A percentile compares a stretch with the other conserved stretches of the same genome.
Conservation (phyloP, 768 basidiomycete species). For the Serendipita indica region DNA sequence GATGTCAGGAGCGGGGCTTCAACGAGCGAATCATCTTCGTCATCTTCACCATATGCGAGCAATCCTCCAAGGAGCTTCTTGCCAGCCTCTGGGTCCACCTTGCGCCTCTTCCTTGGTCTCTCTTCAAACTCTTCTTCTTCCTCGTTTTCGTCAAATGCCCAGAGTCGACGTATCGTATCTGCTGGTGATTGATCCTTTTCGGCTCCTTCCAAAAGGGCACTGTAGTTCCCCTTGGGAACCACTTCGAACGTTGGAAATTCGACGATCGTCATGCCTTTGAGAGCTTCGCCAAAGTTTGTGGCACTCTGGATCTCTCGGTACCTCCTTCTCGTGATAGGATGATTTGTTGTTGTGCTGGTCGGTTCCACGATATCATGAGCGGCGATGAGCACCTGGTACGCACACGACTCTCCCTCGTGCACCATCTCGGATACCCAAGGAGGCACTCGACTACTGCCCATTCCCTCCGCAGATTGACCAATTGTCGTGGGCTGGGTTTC, state of each 20-base stretch:
- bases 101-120: background rate
- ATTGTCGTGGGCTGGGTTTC: no score
- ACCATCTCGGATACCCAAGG: no score
- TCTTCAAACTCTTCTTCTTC: conserved; percentile 18
- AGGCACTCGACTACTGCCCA: no score
- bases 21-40: no score
- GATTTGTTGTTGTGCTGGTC: background rate
- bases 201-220: conserved; percentile 42
- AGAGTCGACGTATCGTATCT: background rate
- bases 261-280: conserved; percentile 52
- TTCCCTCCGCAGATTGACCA: no score
- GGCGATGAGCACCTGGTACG: background rate
- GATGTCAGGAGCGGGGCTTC: no score
- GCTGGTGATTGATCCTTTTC: conserved; percentile 15
- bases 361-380: conserved; percentile 13
- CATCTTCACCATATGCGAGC: background rate
- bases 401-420: background rate
- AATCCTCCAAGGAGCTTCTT: background rate
- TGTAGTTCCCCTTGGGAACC: conserved; percentile 47
- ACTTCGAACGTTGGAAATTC: conserved; percentile 78
- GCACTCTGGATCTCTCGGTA: conserved; percentile 46
- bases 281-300: conserved; percentile 30
- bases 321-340: background rate
- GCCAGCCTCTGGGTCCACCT: background rate
- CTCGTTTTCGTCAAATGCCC: conserved; percentile 22